Conservation (phyloP, 2,329 filamentous ascomycete species). For the Xylariaceae sp. region DNA sequence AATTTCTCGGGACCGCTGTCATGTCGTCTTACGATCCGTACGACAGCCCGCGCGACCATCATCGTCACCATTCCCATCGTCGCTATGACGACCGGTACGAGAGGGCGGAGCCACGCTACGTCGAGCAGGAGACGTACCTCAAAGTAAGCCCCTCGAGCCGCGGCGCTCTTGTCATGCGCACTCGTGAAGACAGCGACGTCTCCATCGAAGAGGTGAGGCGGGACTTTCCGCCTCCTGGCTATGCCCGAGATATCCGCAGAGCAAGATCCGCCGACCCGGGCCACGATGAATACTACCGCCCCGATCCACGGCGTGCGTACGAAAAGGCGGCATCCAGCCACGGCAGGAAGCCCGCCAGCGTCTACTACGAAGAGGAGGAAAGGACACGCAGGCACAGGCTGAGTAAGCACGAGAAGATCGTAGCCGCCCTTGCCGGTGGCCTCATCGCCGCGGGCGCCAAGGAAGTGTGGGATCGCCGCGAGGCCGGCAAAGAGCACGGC, state of each 20-base stretch:
- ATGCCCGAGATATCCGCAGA: conserved; percentile 48
- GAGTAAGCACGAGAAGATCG: conserved; percentile 60
- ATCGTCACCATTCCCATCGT: conserved; percentile 32
- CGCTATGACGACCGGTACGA: conserved; percentile 45
- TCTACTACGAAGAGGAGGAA: conserved; percentile 55
- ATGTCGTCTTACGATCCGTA: conserved; percentile 52
- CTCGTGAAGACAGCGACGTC: conserved; percentile 67
- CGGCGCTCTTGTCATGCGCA: conserved; percentile 49
- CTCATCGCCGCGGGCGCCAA: conserved; percentile 61
- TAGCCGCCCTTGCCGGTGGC: conserved; percentile 60
- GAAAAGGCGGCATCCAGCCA: conserved; percentile 18
- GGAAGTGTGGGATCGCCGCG: conserved; percentile 59
- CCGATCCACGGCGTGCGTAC: conserved; percentile 38
- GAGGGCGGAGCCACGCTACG: conserved; percentile 47
- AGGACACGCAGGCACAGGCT: conserved; percentile 46
- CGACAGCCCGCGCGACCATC: conserved; percentile 43
- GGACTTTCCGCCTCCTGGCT: conserved; percentile 72
- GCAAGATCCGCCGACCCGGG: conserved; percentile 58
- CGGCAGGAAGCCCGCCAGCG: conserved; percentile 45
- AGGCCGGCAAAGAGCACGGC: conserved; percentile 46
- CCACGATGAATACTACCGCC: conserved; percentile 54
- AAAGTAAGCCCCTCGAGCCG: conserved; percentile 39
- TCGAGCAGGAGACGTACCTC: conserved; percentile 46
- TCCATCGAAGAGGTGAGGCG: conserved; percentile 77
- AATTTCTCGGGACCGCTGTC: too few species aligned